Conservation (phyloP, 148 eudicot species). For the Fallopia convolvulus region DNA sequence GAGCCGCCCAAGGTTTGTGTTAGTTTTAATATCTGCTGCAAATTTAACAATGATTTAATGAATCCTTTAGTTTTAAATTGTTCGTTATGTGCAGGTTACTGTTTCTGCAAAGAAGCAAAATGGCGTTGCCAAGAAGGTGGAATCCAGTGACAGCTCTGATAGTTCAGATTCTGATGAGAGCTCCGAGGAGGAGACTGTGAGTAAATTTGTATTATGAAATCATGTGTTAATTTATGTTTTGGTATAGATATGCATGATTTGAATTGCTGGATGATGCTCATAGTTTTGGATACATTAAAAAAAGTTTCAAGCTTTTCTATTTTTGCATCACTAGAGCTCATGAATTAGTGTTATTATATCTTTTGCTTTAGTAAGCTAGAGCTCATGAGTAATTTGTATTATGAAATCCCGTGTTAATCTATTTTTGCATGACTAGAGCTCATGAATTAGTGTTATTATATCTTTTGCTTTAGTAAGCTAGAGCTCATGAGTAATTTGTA, state of each 20-base stretch:
- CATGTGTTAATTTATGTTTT: too few relatives aligned
- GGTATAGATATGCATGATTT: too few relatives aligned
- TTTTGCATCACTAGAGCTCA: too few relatives aligned
- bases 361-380: too few relatives aligned
- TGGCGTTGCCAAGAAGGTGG: slow-evolving; percentile 14
- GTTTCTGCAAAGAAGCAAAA: background rate
- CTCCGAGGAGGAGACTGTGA: slow-evolving; percentile 10
- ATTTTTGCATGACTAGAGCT: too few relatives aligned
- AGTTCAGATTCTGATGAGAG: slow-evolving; percentile 8
- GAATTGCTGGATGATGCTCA: too few relatives aligned
- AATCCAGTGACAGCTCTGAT: slow-evolving; percentile 21
- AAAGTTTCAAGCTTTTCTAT: too few relatives aligned
- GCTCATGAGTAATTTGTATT: background rate
- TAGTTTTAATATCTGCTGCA: background rate
- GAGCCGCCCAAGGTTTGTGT: slow-evolving; percentile 27
- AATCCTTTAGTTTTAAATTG: too few relatives aligned
- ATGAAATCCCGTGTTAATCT: background rate
- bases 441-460: too few relatives aligned
- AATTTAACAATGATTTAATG: background rate
- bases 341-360: too few relatives aligned
- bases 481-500: background rate
- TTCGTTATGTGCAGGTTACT: background rate
- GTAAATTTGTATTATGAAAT: background rate
- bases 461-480: too few relatives aligned
- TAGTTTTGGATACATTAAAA: too few relatives aligned